Base-by-base conservation (phyloP, 2,329 filamentous ascomycete genomes). In the Knufia petricola region DNA sequence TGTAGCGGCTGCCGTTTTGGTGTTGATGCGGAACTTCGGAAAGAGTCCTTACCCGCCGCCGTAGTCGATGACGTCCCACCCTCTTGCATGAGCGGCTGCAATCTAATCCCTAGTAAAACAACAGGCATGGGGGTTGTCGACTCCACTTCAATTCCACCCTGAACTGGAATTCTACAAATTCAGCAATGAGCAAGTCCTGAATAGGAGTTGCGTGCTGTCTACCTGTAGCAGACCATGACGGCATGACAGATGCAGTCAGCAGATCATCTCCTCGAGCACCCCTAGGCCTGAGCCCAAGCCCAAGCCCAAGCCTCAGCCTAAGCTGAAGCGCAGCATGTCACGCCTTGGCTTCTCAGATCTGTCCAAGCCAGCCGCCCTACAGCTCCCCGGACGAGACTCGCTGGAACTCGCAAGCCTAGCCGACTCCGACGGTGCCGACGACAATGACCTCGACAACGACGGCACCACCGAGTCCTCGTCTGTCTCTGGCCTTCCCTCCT, bases 351-450 rank as follows among this genome's bases (percentile, higher is more conserved):
- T 58, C 50, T 41, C 54, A 20, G 52, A 51, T 48, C 41, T 53
- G 39, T 54, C 58, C 43, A 50, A 52, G 53, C 43, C 52, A 10
- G 6, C 26, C 26, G 26, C 26, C 12, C 48, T 50, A 17, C 48
- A 40, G 21, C 36, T 53, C n/a, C 69, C 71, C 10, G 70, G 79
- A 53, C 86, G 92, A 70, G 92, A 98, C 75, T 96, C 90, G 40
- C 81, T 98, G 62, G 92, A 98, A 72, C 84, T 98, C 50, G 92
- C 89, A 52, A 95, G 89, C 46, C 81, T 98, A 55, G 92, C 90
- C 52, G 94, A 87, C 53, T 87, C 84, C 58, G 78, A 75, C 46
- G 76, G 76, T 54, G 78, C 77, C 42, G 75, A 70, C 41, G 32
- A 17, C 12, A 9, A 17, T 12, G 76, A 75, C 42, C 75, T 70